Evolutionary conservation across 164 flowering plant species (phyloP), one percentile per base, ranked within the genome.

Genomic region (Houttuynia cordata): DNA sequence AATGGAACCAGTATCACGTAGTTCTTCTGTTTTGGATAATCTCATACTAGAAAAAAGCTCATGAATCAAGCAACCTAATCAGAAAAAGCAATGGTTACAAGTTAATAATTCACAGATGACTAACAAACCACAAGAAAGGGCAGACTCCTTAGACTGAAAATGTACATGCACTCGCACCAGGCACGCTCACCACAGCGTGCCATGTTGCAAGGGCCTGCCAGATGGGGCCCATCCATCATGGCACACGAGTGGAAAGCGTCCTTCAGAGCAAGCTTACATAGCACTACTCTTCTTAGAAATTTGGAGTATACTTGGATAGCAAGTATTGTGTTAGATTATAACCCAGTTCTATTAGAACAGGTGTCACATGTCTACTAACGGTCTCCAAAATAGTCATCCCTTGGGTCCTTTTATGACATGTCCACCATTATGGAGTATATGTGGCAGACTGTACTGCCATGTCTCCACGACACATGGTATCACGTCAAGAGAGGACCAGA

Each of bases 51-150:
- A 86, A 73, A 93, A 93, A 57, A 93, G 82, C 69, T 93, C 97
- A 78, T 90, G 83, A 30, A 93, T 93, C 57, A 93, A 83, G 78
- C 99, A 93, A 58, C 99, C 99, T 93, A 71, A 37, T 55, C 64
- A 47, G 40, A 18, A 21, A 62, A 51, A 25, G 30, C 8, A 20
- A 14, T 1, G 22, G n/a, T 13, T 15, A 20, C 52, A 45, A 59
- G 62, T 59, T 39, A 61, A 24, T 1, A 23, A 24, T 8, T 45
- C 13, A 15, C 13, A 45, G 1, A 45, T 45, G 13, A 45, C 49
- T 45, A 17, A 45, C 14, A 45, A 45, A 45, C 49, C 14, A 45
- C 14, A 45, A 45, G 12, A 12, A 45, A 45, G 9, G 49, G 37
- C 37, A 30, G 37, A 30, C 37, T 30, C 6, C 37, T 30, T 30